A percentile compares a stretch with the other conserved stretches of the same genome.
phyloP scores from a whole-genome alignment of 495 filamentous ascomycete genomes.

The Mytilinidion resinicola region DNA sequence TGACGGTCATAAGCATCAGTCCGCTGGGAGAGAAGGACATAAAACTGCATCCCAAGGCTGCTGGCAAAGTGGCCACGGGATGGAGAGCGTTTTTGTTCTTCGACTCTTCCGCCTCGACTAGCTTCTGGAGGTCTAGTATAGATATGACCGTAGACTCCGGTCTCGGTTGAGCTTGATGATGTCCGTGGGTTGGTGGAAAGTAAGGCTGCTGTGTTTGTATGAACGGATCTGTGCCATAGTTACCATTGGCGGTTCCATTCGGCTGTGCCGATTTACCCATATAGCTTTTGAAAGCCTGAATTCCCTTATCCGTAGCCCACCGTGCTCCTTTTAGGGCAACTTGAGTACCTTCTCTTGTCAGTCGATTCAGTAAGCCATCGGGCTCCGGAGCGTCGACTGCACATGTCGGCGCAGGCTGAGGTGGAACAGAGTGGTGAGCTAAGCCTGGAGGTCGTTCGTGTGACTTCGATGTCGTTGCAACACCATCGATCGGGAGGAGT shows the following conservation, averaged over 20 bases:
- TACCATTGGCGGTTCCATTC: conserved; percentile 35
- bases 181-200: conserved; percentile 68
- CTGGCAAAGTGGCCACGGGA: conserved; percentile 72
- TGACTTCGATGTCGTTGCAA: conserved; percentile 37
- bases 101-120: conserved; percentile 42
- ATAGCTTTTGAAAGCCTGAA: conserved; percentile 84
- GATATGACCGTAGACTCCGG: conserved; percentile 77
- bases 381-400: conserved; percentile 70
- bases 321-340: conserved; percentile 82
- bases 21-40: conserved; percentile 84
- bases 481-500: conserved; percentile 60
- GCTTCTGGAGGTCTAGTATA: conserved; percentile 69
- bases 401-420: conserved; percentile 67
- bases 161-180: conserved; percentile 35
- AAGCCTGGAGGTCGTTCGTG: conserved; percentile 57
- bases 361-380: conserved; percentile 75
- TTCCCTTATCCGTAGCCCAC: conserved; percentile 79
- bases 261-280: conserved; percentile 57
- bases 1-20: conserved; percentile 77
- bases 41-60: conserved; percentile 82
- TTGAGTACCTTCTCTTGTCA: conserved; percentile 82
- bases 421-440: conserved; percentile 62
- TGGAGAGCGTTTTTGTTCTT: conserved; percentile 42
- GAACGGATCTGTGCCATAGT: conserved; percentile 26
- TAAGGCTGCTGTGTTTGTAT: conserved; percentile 22